Conservation (phyloP, 306 rosid species). For the Prunus davidiana region DNA sequence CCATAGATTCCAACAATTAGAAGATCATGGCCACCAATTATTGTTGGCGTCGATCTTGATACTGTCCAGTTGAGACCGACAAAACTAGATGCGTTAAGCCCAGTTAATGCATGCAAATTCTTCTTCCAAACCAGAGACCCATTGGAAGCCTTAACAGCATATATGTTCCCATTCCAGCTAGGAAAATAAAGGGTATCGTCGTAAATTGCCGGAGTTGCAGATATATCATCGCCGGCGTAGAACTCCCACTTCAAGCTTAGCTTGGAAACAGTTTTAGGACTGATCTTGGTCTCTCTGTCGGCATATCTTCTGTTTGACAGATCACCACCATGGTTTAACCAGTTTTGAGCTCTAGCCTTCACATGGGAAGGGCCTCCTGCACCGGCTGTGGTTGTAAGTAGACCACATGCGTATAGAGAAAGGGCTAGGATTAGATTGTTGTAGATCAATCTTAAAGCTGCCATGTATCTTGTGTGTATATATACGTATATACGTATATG, state of each 20-base stretch:
- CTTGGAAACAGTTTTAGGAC: conserved; percentile 18
- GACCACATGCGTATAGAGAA: not conserved
- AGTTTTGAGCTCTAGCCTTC: conserved; percentile 9
- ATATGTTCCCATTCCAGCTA: conserved; percentile 49
- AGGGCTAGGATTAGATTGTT: not conserved
- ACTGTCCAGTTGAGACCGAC: conserved; percentile 25
- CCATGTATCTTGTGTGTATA: no score
- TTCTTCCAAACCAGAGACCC: conserved; percentile 33
- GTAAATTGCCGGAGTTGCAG: conserved; percentile 46
- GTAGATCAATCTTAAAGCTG: no score
- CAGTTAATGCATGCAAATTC: conserved; percentile 31
- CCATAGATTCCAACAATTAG: conserved; percentile 47
- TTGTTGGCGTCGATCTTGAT: conserved; percentile 53
- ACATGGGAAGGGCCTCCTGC: not conserved
- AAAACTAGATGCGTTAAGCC: conserved; percentile 27
- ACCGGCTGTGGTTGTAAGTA: not conserved
- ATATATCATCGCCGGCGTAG: conserved; percentile 40
- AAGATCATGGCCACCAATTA: conserved; percentile 22
- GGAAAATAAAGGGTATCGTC: conserved; percentile 41
- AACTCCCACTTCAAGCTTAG: conserved; percentile 48
- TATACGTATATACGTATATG: no score
- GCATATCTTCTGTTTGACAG: conserved; percentile 55
- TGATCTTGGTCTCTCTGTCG: conserved; percentile 38
- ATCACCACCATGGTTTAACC: conserved; percentile 64
- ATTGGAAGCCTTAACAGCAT: conserved; percentile 34